Evolutionary conservation across 495 filamentous ascomycete genomes (phyloP).

Genomic region (Sphaerosporella brunnea): DNA sequence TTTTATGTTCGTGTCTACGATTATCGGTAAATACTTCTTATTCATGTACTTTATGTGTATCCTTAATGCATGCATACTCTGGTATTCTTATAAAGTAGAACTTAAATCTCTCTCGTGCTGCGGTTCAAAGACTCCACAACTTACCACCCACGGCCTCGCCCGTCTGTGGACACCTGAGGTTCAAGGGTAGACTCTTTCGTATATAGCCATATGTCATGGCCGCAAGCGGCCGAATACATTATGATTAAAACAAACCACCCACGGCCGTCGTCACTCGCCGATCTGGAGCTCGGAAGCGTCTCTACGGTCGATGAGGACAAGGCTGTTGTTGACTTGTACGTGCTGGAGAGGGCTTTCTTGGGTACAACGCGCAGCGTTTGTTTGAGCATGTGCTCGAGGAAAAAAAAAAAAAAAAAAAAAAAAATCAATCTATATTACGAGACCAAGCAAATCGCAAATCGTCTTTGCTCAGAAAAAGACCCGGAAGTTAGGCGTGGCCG

Average conservation of each 20-base stretch:
- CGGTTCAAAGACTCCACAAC: constrained; percentile 57
- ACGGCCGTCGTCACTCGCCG: constrained; percentile 82
- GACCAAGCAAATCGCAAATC: too few relatives aligned
- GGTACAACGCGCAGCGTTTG: constrained; percentile 62
- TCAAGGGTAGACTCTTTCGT: constrained; percentile 64
- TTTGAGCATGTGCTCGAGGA: constrained; percentile 47
- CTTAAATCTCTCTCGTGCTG: constrained; percentile 31
- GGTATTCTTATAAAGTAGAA: not conserved
- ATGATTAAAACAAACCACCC: too few relatives aligned
- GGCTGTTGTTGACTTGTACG: constrained; percentile 93
- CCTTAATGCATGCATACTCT: too few relatives aligned
- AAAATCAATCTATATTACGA: too few relatives aligned
- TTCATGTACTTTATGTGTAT: too few relatives aligned
- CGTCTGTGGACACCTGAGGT: too few relatives aligned
- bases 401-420: too few relatives aligned
- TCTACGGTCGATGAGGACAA: constrained; percentile 76
- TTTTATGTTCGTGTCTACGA: too few relatives aligned
- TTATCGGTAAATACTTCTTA: too few relatives aligned
- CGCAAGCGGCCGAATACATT: too few relatives aligned
- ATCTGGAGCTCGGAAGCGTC: constrained; percentile 81
- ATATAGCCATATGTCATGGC: constrained; percentile 64
- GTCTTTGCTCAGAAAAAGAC: constrained; percentile 86
- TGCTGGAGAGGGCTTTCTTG: constrained; percentile 82
- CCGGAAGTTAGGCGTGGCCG: constrained; percentile 74
- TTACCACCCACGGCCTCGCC: too few relatives aligned